Conservation (phyloP, 805 yeast species). For the Saccharomyces paradoxus region DNA sequence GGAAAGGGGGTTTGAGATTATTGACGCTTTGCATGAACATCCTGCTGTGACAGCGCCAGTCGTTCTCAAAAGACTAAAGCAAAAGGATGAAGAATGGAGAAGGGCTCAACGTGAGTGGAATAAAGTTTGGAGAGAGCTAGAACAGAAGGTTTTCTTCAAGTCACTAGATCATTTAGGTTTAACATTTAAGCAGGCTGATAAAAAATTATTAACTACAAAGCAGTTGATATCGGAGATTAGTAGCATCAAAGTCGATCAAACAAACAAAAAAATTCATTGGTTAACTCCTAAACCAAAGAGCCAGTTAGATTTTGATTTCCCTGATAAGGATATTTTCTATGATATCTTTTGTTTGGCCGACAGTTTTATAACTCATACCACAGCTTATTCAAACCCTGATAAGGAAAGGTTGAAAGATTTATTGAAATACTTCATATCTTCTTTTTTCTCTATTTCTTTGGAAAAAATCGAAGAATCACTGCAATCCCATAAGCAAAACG, state of each 20-base stretch:
- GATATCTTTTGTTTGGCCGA: conserved; percentile 67
- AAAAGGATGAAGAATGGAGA: conserved; percentile 98
- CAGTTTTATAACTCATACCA: conserved; percentile 57
- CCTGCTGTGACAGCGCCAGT: conserved; percentile 95
- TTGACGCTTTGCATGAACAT: conserved; percentile 88
- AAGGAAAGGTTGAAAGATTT: conserved; percentile 68
- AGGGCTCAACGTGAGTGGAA: conserved; percentile 98
- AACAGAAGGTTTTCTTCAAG: conserved; percentile 87
- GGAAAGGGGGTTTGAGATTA: conserved; percentile 92
- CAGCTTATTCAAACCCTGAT: conserved; percentile 72
- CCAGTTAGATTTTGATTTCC: conserved; percentile 53
- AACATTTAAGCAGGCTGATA: conserved; percentile 94
- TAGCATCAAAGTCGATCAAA: conserved; percentile 85
- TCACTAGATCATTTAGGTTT: conserved; percentile 92
- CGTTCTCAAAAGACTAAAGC: conserved; percentile 84
- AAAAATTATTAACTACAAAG: conserved; percentile 81
- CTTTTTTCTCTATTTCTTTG: conserved; percentile 59
- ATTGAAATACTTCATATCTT: conserved; percentile 57
- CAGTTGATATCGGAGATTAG: conserved; percentile 86
- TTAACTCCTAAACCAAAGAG: conserved; percentile 80
- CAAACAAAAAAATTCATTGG: conserved; percentile 78
- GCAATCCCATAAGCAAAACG: conserved; percentile 27
- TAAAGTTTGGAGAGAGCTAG: conserved; percentile 97
- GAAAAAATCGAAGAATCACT: conserved; percentile 36
- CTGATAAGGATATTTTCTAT: conserved; percentile 58